phyloP scores from a whole-genome alignment of 2,329 filamentous ascomycete genomes.

The Xylariaceae sp. region DNA sequence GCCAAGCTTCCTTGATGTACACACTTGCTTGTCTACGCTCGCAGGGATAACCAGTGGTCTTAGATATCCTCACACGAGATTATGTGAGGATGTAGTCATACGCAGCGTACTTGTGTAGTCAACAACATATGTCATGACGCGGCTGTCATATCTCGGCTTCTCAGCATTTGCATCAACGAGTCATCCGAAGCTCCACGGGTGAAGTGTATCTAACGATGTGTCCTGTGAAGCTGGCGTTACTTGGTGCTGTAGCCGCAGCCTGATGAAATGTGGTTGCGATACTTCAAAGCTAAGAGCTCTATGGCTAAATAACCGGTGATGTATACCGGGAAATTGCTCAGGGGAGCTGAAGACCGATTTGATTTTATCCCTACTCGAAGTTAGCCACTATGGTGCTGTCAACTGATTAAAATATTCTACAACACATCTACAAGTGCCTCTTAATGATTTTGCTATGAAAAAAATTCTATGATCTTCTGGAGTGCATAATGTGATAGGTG shows the following conservation, averaged over 20 bases:
- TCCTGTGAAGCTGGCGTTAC: not conserved
- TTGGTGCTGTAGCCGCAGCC: not conserved
- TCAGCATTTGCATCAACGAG: not conserved
- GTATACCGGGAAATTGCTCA: not conserved
- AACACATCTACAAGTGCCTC: too few species aligned
- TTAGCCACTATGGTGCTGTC: conserved; percentile 3
- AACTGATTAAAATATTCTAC: not conserved
- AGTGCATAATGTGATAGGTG: too few species aligned
- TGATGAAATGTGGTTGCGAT: not conserved
- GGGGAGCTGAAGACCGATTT: not conserved
- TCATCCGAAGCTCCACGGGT: not conserved
- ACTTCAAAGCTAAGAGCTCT: not conserved
- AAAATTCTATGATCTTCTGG: too few species aligned
- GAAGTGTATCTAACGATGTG: not conserved
- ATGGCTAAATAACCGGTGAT: not conserved
- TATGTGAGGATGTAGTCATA: not conserved
- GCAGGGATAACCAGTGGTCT: not conserved
- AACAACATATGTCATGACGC: not conserved
- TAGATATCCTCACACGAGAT: not conserved
- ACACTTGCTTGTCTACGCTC: not conserved
- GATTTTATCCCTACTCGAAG: not conserved
- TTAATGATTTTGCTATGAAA: too few species aligned
- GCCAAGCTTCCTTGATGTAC: not conserved
- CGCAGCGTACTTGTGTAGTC: not conserved
- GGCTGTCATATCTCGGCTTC: not conserved